Conservation (phyloP, 148 eudicot species). For the Vaccinium macrocarpon region DNA sequence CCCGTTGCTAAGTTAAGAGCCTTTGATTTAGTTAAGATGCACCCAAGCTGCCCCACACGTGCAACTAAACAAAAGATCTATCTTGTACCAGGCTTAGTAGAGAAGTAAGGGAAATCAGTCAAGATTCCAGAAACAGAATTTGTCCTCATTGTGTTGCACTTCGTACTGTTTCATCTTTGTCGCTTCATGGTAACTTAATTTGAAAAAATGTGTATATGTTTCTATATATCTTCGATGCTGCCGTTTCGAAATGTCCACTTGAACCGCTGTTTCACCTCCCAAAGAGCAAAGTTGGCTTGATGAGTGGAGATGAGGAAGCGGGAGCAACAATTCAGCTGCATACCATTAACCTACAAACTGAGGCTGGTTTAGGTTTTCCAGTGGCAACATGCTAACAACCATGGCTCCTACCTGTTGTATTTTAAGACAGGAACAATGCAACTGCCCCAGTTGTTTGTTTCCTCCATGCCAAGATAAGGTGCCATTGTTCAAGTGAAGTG, state of each 20-base stretch:
- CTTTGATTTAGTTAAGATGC: not conserved
- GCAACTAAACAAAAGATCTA: not conserved
- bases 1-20: not conserved
- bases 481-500: not conserved
- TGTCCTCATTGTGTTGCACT: not conserved
- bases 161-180: not conserved
- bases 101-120: not conserved
- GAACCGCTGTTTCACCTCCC: no score
- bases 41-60: not conserved
- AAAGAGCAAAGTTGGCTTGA: no score
- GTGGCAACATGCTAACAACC: not conserved
- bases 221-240: no score
- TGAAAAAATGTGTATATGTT: not conserved
- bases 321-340: not conserved
- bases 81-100: not conserved
- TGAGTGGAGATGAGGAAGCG: no score
- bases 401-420: not conserved
- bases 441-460: slow-evolving; percentile 1
- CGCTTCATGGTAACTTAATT: not conserved
- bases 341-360: not conserved
- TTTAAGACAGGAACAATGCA: not conserved
- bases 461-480: not conserved
- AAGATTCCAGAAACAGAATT: slow-evolving; percentile 6
- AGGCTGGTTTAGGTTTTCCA: not conserved
- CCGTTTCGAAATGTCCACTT: no score